phyloP scores from a whole-genome alignment of 306 rosid genomes.

The Vigna trinervia region DNA sequence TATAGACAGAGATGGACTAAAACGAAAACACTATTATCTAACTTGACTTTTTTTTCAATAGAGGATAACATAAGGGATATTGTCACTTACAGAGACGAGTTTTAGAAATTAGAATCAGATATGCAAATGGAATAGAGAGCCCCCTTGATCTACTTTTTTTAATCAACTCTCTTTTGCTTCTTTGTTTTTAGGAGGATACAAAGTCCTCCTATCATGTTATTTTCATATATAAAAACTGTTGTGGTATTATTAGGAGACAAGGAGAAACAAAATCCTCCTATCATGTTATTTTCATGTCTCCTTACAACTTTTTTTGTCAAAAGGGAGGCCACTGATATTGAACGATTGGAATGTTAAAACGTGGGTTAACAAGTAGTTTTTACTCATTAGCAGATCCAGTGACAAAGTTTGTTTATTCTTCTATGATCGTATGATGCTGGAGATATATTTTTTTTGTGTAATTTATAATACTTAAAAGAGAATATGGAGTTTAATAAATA shows the following conservation, averaged over 20 bases:
- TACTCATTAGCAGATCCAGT: neutral
- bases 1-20: neutral
- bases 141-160: too few relatives aligned
- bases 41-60: neutral
- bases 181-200: too few relatives aligned
- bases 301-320: too few relatives aligned
- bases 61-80: neutral
- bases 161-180: too few relatives aligned
- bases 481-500: neutral
- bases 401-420: neutral
- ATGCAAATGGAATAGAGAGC: too few relatives aligned
- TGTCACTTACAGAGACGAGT: neutral
- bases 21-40: constrained; percentile 17
- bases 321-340: neutral
- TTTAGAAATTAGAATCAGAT: too few relatives aligned
- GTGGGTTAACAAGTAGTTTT: neutral
- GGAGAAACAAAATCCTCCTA: too few relatives aligned
- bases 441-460: constrained; percentile 4
- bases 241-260: too few relatives aligned
- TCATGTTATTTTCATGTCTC: too few relatives aligned
- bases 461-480: neutral
- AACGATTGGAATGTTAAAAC: neutral
- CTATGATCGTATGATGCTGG: neutral
- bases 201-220: too few relatives aligned
- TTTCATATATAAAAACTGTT: too few relatives aligned